phyloP scores from a whole-genome alignment of 768 basidiomycete genomes.

The Hygrocybe coccinea region DNA sequence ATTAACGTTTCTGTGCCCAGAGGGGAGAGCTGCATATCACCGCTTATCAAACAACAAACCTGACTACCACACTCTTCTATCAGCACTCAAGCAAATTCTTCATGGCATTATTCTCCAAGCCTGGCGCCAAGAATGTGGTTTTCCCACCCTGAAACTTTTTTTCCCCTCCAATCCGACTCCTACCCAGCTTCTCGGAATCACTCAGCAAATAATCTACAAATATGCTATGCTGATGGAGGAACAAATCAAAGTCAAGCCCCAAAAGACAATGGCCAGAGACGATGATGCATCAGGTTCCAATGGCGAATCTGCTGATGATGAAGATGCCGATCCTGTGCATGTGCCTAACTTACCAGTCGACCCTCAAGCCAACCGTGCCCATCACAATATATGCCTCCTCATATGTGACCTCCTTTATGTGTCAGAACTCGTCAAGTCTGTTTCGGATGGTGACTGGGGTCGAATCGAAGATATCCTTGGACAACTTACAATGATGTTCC shows the following conservation, averaged over 20 bases:
- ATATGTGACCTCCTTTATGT: constrained; percentile 30
- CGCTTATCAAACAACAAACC: constrained; percentile 29
- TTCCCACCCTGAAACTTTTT: too few relatives aligned
- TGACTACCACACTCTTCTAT: constrained; percentile 30
- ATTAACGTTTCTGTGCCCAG: too few relatives aligned
- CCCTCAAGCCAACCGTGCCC: constrained; percentile 12
- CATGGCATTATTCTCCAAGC: constrained; percentile 30
- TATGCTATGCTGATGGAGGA: constrained; percentile 19
- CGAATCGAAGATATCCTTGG: constrained; percentile 28
- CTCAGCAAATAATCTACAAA: constrained; percentile 18
- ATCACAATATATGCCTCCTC: constrained; percentile 25
- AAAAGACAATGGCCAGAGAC: too few relatives aligned
- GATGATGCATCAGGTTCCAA: too few relatives aligned
- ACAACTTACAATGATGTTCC: constrained; percentile 25
- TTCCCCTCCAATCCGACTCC: too few relatives aligned
- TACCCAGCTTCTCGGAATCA: constrained; percentile 22
- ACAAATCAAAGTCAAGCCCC: neutral
- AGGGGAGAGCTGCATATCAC: too few relatives aligned
- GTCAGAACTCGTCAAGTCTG: constrained; percentile 24
- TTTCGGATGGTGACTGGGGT: constrained; percentile 29
- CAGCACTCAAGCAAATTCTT: constrained; percentile 29
- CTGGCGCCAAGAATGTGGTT: too few relatives aligned
- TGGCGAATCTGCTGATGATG: too few relatives aligned
- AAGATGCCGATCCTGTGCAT: neutral
- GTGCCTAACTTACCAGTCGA: neutral